Base-by-base conservation (phyloP, 768 basidiomycete species). In the Amanita rubescens region DNA sequence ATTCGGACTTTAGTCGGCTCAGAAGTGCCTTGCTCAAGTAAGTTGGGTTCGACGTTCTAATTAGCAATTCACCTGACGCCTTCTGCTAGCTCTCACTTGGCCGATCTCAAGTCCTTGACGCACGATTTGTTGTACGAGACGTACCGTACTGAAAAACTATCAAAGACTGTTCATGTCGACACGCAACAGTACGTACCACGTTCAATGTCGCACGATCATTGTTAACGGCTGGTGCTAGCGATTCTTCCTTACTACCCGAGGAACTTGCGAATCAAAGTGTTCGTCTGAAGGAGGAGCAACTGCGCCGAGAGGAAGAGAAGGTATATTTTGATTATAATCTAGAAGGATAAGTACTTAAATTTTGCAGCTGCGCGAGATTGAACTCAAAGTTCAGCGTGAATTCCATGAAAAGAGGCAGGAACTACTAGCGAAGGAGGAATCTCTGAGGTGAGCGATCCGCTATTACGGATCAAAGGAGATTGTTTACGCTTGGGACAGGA, bases 361-460 rank as follows among this genome's bases (percentile, higher is more conserved):
- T 55, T 17, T 50, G 51, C 60, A 91, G 85, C 79, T 99, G 59
- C 92, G 95, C 57, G 96, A 99, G 74, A 90, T 97, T 69, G 96
- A 99, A 69, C 81, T 97, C 69, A 94, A 93, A 69, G 93, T 97
- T 25, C 94, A 97, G 70, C 82, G 96, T 46, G 96, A 99, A 76
- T 92, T 99, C 70, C 91, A 90, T 66, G 90, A 98, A 76, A 94
- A 95, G 75, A 79, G 94, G 64, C 95, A 98, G 67, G 95, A 98
- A 66, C 73, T 98, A 57, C 72, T 96, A 63, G 96, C 95, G 37
- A 96, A 95, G 69, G 95, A 96, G 68, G 94, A 96, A 69, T 89
- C 90, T 41, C 87, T 92, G 62, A 81, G 88, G 87, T 89, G 56
- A 50, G 79, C 56, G 8, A 53, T 51, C 51, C n/a, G 51, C 15